Conservation (phyloP, 148 eudicot species). For the Dianthus caryophyllus region DNA sequence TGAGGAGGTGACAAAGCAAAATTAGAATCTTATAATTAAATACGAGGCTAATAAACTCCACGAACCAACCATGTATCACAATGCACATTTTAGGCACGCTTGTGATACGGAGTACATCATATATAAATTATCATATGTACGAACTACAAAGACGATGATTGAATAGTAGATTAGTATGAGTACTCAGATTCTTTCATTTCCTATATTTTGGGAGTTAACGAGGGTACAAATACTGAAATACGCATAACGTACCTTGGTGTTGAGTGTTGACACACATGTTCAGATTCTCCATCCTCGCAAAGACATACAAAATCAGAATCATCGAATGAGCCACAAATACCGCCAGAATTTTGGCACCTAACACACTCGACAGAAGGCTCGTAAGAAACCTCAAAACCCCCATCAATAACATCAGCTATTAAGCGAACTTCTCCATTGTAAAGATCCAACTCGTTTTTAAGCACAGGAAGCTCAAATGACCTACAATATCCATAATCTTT, state of each 20-base stretch:
- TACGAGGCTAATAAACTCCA: neutral
- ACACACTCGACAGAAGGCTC: neutral
- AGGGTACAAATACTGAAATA: too few relatives aligned
- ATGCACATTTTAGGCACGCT: neutral
- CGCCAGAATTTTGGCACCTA: neutral
- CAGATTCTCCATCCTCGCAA: neutral
- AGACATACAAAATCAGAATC: slow-evolving; percentile 1
- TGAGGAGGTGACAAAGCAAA: neutral
- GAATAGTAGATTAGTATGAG: neutral
- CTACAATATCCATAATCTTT: too few relatives aligned
- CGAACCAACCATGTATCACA: neutral
- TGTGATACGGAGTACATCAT: too few relatives aligned
- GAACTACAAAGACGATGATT: neutral
- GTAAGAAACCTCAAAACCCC: slow-evolving; percentile 12
- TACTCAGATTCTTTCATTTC: too few relatives aligned
- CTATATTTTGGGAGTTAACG: too few relatives aligned
- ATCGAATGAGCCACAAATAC: slow-evolving; percentile 9
- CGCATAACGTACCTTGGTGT: neutral
- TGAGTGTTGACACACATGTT: neutral
- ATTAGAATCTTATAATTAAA: neutral
- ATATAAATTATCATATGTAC: too few relatives aligned
- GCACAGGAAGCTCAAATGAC: too few relatives aligned
- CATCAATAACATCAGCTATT: neutral
- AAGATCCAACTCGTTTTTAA: neutral
- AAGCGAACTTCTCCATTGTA: neutral